Evolutionary conservation across 306 rosid species (phyloP).

Genomic region (Mimosa bimucronata): DNA sequence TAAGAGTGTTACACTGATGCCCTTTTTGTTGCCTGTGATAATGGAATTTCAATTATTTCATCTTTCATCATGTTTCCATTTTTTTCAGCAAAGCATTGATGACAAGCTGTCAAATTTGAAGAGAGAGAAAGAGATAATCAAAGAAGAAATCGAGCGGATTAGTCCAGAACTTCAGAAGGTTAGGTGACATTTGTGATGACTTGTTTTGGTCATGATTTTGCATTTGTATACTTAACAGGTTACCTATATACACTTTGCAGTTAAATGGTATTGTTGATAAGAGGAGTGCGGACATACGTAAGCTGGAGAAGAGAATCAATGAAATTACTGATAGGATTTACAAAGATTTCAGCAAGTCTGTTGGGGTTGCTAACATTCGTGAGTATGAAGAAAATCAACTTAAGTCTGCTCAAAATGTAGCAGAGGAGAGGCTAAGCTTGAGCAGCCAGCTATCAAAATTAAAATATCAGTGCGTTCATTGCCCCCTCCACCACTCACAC

Average conservation of each 20-base stretch:
- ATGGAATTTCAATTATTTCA: constrained; percentile 31
- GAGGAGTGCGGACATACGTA: constrained; percentile 66
- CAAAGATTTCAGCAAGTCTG: constrained; percentile 82
- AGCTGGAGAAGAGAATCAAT: constrained; percentile 88
- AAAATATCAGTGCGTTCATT: constrained; percentile 82
- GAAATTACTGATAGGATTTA: constrained; percentile 86
- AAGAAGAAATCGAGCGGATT: constrained; percentile 75
- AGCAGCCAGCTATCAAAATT: constrained; percentile 89
- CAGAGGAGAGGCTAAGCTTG: constrained; percentile 94
- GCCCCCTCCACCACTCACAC: neutral
- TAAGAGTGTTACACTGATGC: constrained; percentile 2
- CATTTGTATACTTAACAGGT: constrained; percentile 33
- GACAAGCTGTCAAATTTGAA: constrained; percentile 81
- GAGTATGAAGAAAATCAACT: constrained; percentile 98
- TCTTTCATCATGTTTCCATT: constrained; percentile 18
- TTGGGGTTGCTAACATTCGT: constrained; percentile 97
- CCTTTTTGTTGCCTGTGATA: constrained; percentile 15
- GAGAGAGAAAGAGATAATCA: constrained; percentile 68
- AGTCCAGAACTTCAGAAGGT: constrained; percentile 88
- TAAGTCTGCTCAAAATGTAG: constrained; percentile 74
- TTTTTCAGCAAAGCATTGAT: constrained; percentile 77
- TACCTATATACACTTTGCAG: constrained; percentile 49
- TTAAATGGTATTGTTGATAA: constrained; percentile 60
- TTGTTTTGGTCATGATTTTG: constrained; percentile 16
- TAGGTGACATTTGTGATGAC: constrained; percentile 57